A percentile compares a stretch with the other conserved stretches of the same genome.
Conservation (phyloP, 2,329 filamentous ascomycete genomes). For the Alternaria gansuensis region DNA sequence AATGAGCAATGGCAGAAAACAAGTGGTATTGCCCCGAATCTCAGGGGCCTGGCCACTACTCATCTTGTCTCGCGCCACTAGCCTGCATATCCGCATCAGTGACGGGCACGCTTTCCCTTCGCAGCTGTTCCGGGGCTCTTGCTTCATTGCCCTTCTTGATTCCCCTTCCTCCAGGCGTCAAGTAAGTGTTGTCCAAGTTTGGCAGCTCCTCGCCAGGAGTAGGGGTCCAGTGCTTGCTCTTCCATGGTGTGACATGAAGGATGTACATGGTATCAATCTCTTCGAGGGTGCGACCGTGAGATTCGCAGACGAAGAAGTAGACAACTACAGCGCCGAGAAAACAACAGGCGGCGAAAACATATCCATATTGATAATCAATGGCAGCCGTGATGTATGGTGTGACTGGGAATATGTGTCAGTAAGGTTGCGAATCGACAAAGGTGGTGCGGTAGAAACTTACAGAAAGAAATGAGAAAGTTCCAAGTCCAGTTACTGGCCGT, state of each 20-base stretch:
- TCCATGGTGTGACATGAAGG: slow-evolving; percentile 69
- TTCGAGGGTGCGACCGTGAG: slow-evolving; percentile 75
- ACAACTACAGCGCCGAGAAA: slow-evolving; percentile 70
- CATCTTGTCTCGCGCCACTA: slow-evolving; percentile 21
- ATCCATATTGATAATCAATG: slow-evolving; percentile 77
- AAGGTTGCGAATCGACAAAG: neutral
- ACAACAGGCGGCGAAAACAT: slow-evolving; percentile 78
- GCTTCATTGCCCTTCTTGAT: slow-evolving; percentile 50
- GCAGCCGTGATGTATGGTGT: slow-evolving; percentile 78
- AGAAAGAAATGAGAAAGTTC: slow-evolving; percentile 66
- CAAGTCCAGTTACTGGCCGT: slow-evolving; percentile 57
- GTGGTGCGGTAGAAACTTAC: slow-evolving; percentile 7
- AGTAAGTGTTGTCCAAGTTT: slow-evolving; percentile 44
- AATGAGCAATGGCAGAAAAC: neutral
- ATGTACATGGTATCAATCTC: slow-evolving; percentile 80
- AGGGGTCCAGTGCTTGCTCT: slow-evolving; percentile 64
- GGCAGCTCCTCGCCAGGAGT: slow-evolving; percentile 48
- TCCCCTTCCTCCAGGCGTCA: slow-evolving; percentile 47
- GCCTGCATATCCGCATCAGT: slow-evolving; percentile 29
- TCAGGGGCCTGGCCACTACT: neutral
- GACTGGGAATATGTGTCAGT: slow-evolving; percentile 48
- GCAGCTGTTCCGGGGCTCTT: slow-evolving; percentile 35
- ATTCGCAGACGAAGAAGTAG: slow-evolving; percentile 81
- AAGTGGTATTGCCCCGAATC: neutral
- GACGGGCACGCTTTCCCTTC: slow-evolving; percentile 32